Conservation (phyloP, 345 rosid genomes). For the Sonneratia caseolaris region DNA sequence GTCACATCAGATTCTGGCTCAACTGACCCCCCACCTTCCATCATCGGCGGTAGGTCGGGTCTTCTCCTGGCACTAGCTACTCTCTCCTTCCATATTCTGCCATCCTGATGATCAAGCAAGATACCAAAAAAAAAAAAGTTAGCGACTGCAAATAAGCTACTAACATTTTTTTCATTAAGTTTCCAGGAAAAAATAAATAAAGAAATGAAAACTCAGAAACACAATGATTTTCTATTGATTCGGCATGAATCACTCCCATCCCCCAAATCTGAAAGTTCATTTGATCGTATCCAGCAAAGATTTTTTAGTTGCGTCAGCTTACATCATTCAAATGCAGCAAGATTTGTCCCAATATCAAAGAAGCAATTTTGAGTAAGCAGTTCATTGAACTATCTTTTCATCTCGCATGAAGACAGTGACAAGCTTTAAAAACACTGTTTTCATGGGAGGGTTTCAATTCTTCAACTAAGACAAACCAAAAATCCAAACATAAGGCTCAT, state of each 20-base stretch:
- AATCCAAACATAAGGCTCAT: not conserved
- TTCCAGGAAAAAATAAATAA: not conserved
- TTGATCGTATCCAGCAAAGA: not conserved
- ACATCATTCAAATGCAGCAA: not conserved
- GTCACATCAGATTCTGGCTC: constrained; percentile 36
- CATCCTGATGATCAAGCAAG: constrained; percentile 44
- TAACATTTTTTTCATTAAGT: not conserved
- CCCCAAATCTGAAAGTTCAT: not conserved
- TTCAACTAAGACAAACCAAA: not conserved
- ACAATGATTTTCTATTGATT: too few relatives aligned
- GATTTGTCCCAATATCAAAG: not conserved
- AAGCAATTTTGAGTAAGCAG: not conserved
- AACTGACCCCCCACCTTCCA: constrained; percentile 34
- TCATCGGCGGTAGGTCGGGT: constrained; percentile 52
- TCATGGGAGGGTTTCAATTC: not conserved
- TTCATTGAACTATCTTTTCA: not conserved
- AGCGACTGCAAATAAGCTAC: not conserved
- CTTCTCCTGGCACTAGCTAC: constrained; percentile 48
- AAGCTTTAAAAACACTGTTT: not conserved
- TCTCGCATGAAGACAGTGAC: not conserved
- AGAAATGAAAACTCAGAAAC: not conserved
- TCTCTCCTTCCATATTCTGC: constrained; percentile 90
- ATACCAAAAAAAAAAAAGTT: not conserved
- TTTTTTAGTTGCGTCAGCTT: not conserved
- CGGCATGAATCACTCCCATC: not conserved